Evolutionary conservation across 129 eudicot species (phyloP).

Genomic region (Apium graveolens): DNA sequence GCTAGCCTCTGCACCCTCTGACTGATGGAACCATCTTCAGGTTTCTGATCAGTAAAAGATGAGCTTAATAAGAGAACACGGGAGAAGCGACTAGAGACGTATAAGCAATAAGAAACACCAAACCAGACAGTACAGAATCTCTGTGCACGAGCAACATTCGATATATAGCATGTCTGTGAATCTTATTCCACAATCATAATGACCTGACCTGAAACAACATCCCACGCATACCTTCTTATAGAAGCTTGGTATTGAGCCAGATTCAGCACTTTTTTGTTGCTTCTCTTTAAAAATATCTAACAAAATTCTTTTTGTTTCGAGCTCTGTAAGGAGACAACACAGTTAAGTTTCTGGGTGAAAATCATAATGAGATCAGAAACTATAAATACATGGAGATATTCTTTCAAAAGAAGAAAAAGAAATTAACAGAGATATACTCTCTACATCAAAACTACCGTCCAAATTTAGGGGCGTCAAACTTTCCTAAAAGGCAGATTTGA

Average conservation of each 20-base stretch:
- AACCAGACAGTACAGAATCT: not conserved
- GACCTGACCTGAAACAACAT: not conserved
- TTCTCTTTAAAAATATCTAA: slow-evolving; percentile 90
- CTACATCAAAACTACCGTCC: not conserved
- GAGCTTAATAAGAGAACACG: not conserved
- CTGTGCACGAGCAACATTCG: not conserved
- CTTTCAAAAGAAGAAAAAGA: too few relatives aligned
- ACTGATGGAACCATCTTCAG: slow-evolving; percentile 96
- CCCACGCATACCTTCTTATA: slow-evolving; percentile 66
- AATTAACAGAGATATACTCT: too few relatives aligned
- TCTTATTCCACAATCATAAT: not conserved
- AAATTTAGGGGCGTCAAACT: not conserved
- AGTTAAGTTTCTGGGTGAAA: slow-evolving; percentile 6
- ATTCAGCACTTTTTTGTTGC: slow-evolving; percentile 87
- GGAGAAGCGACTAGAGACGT: not conserved
- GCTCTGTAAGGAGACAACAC: slow-evolving; percentile 48
- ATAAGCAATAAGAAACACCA: not conserved
- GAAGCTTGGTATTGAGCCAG: slow-evolving; percentile 87
- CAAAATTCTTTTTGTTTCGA: slow-evolving; percentile 89
- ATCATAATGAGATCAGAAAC: not conserved
- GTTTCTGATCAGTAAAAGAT: slow-evolving; percentile 50
- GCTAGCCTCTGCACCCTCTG: slow-evolving; percentile 95
- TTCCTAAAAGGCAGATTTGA: not conserved
- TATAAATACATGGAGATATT: too few relatives aligned
- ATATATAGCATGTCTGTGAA: not conserved